Conservation (phyloP, 208 protist genomes). For the Crithidia mellificae region DNA sequence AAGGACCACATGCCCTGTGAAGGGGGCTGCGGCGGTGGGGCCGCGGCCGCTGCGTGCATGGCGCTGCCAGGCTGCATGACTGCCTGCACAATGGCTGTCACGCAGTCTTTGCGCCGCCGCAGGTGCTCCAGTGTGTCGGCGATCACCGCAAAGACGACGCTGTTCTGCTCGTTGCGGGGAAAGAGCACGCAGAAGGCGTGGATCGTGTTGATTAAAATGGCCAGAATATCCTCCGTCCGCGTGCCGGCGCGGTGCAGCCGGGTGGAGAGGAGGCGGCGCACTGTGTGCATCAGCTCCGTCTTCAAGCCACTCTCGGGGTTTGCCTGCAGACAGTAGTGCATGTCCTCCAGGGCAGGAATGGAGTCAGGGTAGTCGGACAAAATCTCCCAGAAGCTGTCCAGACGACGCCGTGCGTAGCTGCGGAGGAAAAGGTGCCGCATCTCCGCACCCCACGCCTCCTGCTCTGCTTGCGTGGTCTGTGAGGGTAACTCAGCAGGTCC, state of each 20-base stretch:
- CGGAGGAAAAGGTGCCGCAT: conserved; percentile 60
- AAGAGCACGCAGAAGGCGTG: conserved; percentile 79
- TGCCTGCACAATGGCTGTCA: conserved; percentile 76
- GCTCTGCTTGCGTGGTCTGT: conserved; percentile 40
- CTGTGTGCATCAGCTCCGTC: conserved; percentile 56
- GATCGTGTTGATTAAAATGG: conserved; percentile 78
- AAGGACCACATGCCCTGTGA: not conserved
- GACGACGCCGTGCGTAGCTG: conserved; percentile 59
- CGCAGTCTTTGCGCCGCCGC: conserved; percentile 73
- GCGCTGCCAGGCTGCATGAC: conserved; percentile 67
- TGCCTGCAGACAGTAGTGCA: conserved; percentile 71
- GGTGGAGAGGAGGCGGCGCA: conserved; percentile 63
- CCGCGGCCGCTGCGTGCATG: conserved; percentile 34
- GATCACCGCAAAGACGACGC: conserved; percentile 72
- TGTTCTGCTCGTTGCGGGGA: conserved; percentile 75
- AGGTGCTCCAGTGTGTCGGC: conserved; percentile 80
- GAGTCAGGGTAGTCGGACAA: conserved; percentile 89
- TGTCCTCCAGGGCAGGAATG: conserved; percentile 69
- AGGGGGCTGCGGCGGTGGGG: conserved; percentile 2
- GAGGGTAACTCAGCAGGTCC: not conserved
- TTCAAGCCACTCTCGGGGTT: conserved; percentile 54
- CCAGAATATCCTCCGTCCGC: conserved; percentile 84
- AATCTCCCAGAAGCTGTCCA: conserved; percentile 79
- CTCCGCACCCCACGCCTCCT: conserved; percentile 67
- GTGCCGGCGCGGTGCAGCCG: conserved; percentile 85